Base-by-base conservation (phyloP, 1,284 basidiomycete species). In the Papiliotrema flavescens region DNA sequence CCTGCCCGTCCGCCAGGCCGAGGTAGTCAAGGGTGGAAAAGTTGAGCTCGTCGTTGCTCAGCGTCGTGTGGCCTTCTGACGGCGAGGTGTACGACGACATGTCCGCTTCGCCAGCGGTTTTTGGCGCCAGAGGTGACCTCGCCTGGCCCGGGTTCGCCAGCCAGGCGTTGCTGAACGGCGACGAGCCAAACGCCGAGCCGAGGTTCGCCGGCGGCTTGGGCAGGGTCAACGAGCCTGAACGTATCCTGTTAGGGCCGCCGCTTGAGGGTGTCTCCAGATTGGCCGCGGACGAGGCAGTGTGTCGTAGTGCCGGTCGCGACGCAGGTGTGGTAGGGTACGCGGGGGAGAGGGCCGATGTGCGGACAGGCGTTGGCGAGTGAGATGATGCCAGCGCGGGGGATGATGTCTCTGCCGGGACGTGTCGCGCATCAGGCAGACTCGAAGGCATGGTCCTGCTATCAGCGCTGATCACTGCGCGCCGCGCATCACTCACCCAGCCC, bases 11-110 rank as follows among this genome's bases (percentile, higher is more conserved):
- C 64, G 93, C 93, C 63, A 97, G 81, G 44, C 93, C 93, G 50
- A 97, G 87, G 73, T 96, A 96, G 75, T 94, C 92, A 60, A 97
- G 82, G 24, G 93, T 96, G 68, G 91, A 88, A 48, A 93, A 89
- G 69, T 92, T 89, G 73, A 90, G 89, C 54, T 93, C 89, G 58
- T 94, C 91, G 20, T 82, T 81, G 28, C 80, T 82, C n/a, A 71
- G 57, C 20, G 86, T 86, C 66, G 89, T 87, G 58, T 83, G 83
- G 28, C 87, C 88, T 47, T 65, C 64, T 8, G 58, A 62, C 17
- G 66, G 60, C 3, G 63, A 69, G 23, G 84, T 84, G 49, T 87
- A 85, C 41, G 87, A 89, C 61, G 87, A 84, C 64, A 88, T 74
- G 74, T 90, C 88, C 62, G 89, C 57, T 20, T 60, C 60, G 9